Conservation (phyloP, 2,329 filamentous ascomycete genomes). For the Malbranchea zuffiana region DNA sequence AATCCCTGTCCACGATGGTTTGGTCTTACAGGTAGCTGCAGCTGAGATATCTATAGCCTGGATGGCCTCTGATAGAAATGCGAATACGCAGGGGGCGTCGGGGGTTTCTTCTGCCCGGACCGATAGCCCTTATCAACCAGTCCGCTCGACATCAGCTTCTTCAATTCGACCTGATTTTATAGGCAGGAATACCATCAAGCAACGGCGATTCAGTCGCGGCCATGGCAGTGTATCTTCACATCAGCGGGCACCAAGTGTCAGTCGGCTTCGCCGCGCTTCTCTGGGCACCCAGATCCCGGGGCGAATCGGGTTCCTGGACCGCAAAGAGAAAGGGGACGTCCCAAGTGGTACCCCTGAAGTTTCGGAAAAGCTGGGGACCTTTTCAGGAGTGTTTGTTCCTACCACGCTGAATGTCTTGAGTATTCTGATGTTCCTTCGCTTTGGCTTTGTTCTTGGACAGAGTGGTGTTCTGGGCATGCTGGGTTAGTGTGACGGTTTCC, state of each 20-base stretch:
- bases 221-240: conserved; percentile 1
- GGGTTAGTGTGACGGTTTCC: conserved; percentile 41
- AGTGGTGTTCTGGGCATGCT: conserved; percentile 69
- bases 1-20: too few relatives aligned
- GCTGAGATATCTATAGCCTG: too few relatives aligned
- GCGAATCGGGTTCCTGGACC: conserved; percentile 18
- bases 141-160: conserved; percentile 1
- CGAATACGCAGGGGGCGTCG: not conserved
- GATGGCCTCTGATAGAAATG: not conserved
- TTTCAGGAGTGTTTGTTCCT: conserved; percentile 74
- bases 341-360: conserved; percentile 20
- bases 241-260: conserved; percentile 8
- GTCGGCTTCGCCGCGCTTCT: conserved; percentile 12
- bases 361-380: conserved; percentile 58
- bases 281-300: conserved; percentile 13
- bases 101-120: not conserved
- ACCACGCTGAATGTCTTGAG: conserved; percentile 82
- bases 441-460: conserved; percentile 74
- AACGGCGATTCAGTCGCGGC: not conserved
- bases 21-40: too few relatives aligned
- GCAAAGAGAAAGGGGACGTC: conserved; percentile 23
- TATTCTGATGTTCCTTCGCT: conserved; percentile 85
- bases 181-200: not conserved
- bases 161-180: not conserved
- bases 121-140: conserved; percentile 4